Evolutionary conservation across 257 asterid species (phyloP).

Genomic region (Petunia secreta): DNA sequence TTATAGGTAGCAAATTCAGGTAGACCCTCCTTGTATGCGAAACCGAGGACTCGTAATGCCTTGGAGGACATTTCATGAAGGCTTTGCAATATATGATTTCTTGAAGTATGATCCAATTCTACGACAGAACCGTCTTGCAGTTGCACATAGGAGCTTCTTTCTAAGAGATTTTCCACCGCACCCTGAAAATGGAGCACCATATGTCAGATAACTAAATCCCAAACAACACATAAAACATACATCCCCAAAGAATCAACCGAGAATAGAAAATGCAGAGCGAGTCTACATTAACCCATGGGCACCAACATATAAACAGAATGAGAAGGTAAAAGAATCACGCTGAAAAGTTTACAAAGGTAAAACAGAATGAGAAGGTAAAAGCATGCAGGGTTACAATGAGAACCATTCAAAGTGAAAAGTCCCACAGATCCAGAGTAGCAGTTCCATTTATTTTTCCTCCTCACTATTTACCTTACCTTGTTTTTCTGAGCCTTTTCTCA

Average conservation of each 20-base stretch:
- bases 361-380: too few relatives aligned
- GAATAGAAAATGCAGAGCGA: not conserved
- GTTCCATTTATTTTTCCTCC: not conserved
- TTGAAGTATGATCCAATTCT: slow-evolving; percentile 57
- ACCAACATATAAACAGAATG: not conserved
- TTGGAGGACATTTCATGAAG: slow-evolving; percentile 79
- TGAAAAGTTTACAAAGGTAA: slow-evolving; percentile 4
- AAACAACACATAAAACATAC: not conserved
- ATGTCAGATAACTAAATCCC: not conserved
- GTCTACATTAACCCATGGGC: not conserved
- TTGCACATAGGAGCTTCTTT: slow-evolving; percentile 89
- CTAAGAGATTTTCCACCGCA: slow-evolving; percentile 91
- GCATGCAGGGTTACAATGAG: not conserved
- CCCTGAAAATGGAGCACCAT: slow-evolving; percentile 58
- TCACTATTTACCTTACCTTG: too few relatives aligned
- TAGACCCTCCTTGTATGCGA: slow-evolving; percentile 79
- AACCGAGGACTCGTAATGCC: slow-evolving; percentile 90
- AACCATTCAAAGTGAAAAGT: not conserved
- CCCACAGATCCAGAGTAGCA: not conserved
- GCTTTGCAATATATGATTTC: slow-evolving; percentile 61
- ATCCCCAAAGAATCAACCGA: not conserved
- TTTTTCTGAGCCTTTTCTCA: too few relatives aligned
- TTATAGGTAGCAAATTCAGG: slow-evolving; percentile 74
- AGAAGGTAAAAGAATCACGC: not conserved
- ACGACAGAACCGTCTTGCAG: slow-evolving; percentile 77